Evolutionary conservation across 352 stramenopile species (phyloP), one percentile per base, ranked within the genome.

Genomic region (Pythium oligandrum): DNA sequence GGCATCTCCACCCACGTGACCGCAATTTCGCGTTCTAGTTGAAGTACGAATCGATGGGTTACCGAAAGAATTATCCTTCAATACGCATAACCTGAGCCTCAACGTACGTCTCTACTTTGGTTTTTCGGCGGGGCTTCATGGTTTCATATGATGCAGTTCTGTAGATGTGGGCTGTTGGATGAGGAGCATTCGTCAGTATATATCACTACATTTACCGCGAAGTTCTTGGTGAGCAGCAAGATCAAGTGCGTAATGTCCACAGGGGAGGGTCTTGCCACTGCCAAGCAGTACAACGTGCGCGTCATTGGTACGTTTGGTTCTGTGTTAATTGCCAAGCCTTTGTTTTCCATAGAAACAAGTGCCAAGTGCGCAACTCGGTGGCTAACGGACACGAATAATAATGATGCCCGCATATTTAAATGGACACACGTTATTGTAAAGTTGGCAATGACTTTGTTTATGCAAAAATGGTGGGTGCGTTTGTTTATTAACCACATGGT

Each of bases 81-180:
- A 26, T 26, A 26, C 17, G 17, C 17, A 26, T 26, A 26, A 26
- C 17, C 17, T 26, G 17, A 26, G 17, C 17, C 17, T 26, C 17
- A 26, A 26, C 17, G 83, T 94, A 78, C 59, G 78, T 86, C 44
- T 17, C 34, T 17, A 2, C 11, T 60, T 58, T 26, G 32, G 34
- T 48, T 3, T 33, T 51, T 4, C 17, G n/a, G 31, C 26, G 32
- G 3, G 44, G 31, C 4, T 7, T 11, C 31, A 7, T 42, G 12
- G 12, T 39, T 3, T 2, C 10, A 55, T 9, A 40, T 56, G 8
- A 55, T 12, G 10, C n/a, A 65, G 44, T 43, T 47, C 61, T 6
- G 33, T 45, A 94, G 83, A 97, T 47, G 89, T 98, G 46, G 88
- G 83, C 59, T 97, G 97, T 59, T 98, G 93, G 93, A 97, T 97